Evolutionary conservation across 345 rosid species (phyloP), one percentile per base, ranked within the genome.

Genomic region (Eucalyptus tenuipes): DNA sequence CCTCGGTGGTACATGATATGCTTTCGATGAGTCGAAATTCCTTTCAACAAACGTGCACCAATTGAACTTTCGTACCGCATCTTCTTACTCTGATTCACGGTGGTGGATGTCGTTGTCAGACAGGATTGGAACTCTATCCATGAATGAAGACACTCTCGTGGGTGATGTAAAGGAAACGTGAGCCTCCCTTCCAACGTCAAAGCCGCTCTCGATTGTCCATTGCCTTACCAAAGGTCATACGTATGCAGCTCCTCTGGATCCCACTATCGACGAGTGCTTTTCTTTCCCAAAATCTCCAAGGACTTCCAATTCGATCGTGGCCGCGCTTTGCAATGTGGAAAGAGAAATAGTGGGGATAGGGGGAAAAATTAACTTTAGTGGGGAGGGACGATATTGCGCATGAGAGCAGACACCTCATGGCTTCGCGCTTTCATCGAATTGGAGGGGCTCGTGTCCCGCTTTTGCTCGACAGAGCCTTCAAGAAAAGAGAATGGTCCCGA

Each of bases 401-500:
- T 86, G 90, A 92, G 89, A 86, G 88, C 45, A 44, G 87, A 82
- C 89, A 89, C 68, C 66, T 57, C 29, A 82, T 88, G 91, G 89
- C 49, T 75, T 87, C 48, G 48, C 25, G 42, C 10, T 52, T 88
- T 92, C 75, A 89, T 92, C 90, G 88, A 45, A 91, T 92, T 89
- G 61, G 89, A 40, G 89, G 93, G 90, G 87, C 87, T 52, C 42
- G 10, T 90, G 94, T 88, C 85, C 89, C 91, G 79, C 94, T 91
- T 94, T 93, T 71, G 87, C 75, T 37, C 12, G 93, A 92, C 94
- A 94, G 88, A 87, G 88, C 89, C 44, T 75, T 75, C 29, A 40
- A 40, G 84, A n/a, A 75, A 88, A 87, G 89, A 86, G 86, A 89
- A 87, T 82, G 93, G 94, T 91, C 94, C 93, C 93, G 59, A 86